phyloP scores from a whole-genome alignment of 2,329 filamentous ascomycete species.

The Cytospora leucostoma region DNA sequence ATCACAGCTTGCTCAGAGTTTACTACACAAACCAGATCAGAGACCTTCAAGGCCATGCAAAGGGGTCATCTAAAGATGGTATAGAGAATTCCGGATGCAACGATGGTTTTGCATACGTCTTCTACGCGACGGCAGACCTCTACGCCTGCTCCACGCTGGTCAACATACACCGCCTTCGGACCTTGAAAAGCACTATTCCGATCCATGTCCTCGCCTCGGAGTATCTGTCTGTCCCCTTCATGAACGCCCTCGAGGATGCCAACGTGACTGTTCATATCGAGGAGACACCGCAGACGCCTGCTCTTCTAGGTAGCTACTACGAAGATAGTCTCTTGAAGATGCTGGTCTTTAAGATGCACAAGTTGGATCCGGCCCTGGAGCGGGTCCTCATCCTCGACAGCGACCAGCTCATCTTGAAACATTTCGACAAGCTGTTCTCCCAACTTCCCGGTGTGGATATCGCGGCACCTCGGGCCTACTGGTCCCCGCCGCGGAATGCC shows the following conservation, averaged over 20 bases:
- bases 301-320: neutral
- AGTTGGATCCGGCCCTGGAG: neutral
- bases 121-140: conserved; percentile 1
- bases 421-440: conserved; percentile 9
- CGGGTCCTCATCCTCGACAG: conserved; percentile 1
- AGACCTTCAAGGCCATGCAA: no score
- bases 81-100: neutral
- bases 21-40: conserved; percentile 5
- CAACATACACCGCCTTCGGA: conserved; percentile 3
- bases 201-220: conserved; percentile 10
- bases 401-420: conserved; percentile 8
- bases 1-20: neutral
- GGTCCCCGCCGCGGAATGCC: neutral
- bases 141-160: conserved; percentile 17
- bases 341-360: conserved; percentile 17
- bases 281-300: neutral
- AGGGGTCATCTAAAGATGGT: neutral
- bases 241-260: conserved; percentile 7
- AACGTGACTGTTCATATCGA: neutral
- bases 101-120: neutral
- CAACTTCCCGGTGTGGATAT: neutral
- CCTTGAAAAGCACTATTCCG: neutral
- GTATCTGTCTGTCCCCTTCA: neutral
- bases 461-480: conserved; percentile 8
- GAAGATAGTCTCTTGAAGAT: conserved; percentile 11